Evolutionary conservation across 208 protist species (phyloP), one percentile per base, ranked within the genome.

Genomic region (Wallacemonas collosoma): DNA sequence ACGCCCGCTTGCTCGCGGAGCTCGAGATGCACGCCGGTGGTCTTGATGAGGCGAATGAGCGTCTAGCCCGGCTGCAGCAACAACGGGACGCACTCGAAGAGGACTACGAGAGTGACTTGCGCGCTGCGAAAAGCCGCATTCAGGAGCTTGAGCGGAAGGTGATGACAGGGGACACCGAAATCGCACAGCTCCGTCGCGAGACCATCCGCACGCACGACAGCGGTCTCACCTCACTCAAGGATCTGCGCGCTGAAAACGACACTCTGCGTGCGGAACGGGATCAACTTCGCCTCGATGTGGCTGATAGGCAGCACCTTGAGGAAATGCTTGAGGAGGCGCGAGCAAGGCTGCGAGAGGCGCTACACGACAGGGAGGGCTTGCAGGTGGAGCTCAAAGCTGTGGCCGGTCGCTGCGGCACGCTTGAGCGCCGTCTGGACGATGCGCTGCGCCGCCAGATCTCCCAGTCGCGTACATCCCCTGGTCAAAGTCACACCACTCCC

Each of bases 401-500:
- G 2, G 71, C 91, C 7, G 80, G 76, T 58, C 80, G 89, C 14
- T 89, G 85, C 62, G 65, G 74, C n/a, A 43, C 85, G 7, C 71
- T 96, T 11, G 92, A 96, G 77, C 83, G 69, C 54, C 83, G 86
- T 35, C 77, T 94, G 17, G 83, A 93, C 58, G 88, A 91, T 44
- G 80, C 87, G 64, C 75, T 86, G 38, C 88, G 83, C 12, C 85
- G 82, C 36, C 68, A 76, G 14, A 82, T 92, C 64, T 73, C 83
- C 26, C 76, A 81, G 58, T 50, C 53, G 14, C 68, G 68, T 2
- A 50, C 43, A 8, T 65, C 60, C 3, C 60, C 60, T 45, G 60
- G 41, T 38, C 11, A 26, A 6, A 6, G 26, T 17, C 11, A 57
- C 53, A n/a, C 15, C 53, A 57, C 6, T 12, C 45, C 45, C 45